Evolutionary conservation across 2,329 filamentous ascomycete genomes (phyloP), one percentile per base, ranked within the genome.

Genomic region (Fusarium avenaceum): DNA sequence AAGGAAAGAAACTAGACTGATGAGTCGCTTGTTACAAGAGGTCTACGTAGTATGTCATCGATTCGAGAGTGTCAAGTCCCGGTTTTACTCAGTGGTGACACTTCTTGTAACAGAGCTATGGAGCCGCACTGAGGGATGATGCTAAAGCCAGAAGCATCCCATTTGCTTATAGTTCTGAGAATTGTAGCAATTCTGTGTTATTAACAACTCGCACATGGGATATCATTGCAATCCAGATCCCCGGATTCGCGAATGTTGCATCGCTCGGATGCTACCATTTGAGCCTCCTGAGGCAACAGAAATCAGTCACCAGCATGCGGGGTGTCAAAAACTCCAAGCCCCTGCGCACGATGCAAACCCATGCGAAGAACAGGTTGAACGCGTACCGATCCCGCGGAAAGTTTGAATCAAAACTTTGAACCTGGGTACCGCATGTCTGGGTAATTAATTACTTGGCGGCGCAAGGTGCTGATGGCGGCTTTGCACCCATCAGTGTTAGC

Each of bases 401-500:
- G 5, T 20, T 20, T 9, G 1, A 15, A 19, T 49, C 7, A 20
- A 52, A 3, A 20, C 17, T 35, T 56, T 47, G 53, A 33, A 39
- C 32, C 15, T 35, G 14, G 30, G 14, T 19, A 19, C 11, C 20
- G 19, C 28, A 9, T 42, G 26, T 56, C 17, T 42, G n/a, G 2
- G 8, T 14, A 26, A 52, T 39, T 56, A 28, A 19, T 8, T 2
- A 2, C 56, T 61, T 45, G 44, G 44, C 35, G 28, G 28, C 46
- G 38, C 51, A 30, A n/a, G 58, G 39, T 63, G 48, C 19, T 14
- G 14, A 24, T 11, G 19, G 22, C 44, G 48, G 24, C n/a, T 30
- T 30, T 51, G 38, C n/a, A 30, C 26, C 30, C 17, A 47, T 30
- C n/a, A 38, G 24, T 14, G 38, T 26, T 56, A 11, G 44, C 44